Conservation (phyloP, 1,284 basidiomycete species). For the Retiboletus flavoniger region DNA sequence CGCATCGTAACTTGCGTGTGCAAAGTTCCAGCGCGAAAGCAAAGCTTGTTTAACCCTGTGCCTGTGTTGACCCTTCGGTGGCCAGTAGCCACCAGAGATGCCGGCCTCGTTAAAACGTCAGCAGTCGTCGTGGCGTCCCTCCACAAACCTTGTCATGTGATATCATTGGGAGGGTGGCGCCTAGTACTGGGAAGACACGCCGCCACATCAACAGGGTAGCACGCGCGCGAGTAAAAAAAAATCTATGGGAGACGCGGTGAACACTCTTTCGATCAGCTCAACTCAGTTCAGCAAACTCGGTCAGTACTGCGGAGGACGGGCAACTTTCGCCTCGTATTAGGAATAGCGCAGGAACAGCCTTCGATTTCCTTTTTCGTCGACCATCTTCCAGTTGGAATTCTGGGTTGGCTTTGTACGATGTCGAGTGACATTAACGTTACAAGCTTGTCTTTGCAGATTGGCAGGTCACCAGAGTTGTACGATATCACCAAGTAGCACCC, state of each 20-base stretch:
- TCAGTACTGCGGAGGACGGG: neutral
- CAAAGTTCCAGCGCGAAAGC: conserved; percentile 4
- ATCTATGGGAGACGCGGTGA: neutral
- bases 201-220: conserved; percentile 16
- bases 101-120: conserved; percentile 1
- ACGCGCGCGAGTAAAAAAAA: conserved; percentile 15
- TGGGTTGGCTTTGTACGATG: neutral
- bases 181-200: conserved; percentile 18
- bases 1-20: conserved; percentile 7
- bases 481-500: neutral
- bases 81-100: neutral
- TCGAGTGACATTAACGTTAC: neutral
- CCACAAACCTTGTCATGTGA: conserved; percentile 6
- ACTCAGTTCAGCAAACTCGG: conserved; percentile 7
- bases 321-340: neutral
- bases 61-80: conserved; percentile 2
- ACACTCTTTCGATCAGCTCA: conserved; percentile 2
- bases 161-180: neutral
- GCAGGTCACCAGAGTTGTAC: neutral
- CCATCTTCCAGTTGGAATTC: neutral
- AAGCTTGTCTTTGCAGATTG: neutral
- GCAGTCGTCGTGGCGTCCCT: conserved; percentile 16
- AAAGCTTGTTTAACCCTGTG: conserved; percentile 5
- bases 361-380: neutral
- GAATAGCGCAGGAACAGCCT: neutral